Evolutionary conservation across 148 eudicot species (phyloP), one percentile per base, ranked within the genome.

Genomic region (Mesembryanthemum crystallinum): DNA sequence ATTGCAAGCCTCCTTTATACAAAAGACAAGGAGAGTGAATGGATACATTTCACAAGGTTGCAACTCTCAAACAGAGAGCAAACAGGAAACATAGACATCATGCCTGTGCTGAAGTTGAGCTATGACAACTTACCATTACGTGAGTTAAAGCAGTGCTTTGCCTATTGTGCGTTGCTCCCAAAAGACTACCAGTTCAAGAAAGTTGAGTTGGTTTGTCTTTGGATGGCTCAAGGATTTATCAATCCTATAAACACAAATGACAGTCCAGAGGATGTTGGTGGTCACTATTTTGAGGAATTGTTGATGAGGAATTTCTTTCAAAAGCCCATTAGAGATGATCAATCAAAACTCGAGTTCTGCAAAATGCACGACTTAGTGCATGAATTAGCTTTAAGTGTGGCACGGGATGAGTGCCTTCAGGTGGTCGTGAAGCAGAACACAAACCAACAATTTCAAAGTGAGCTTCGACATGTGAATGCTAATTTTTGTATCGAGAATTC

Each of bases 151-250:
- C 55, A 47, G 18, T 68, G 72, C 27, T 47, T 68, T 21, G 54
- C 72, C 0, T 68, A 68, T 47, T 68, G 72, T 43, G 43, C 72
- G 1, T 11, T 68, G 55, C 21, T 42, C n/a, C 54, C 54, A 1
- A 45, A 47, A 27, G 57, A 45, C 72, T 4, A 68, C 25, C 20
- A 14, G 55, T 29, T 42, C n/a, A 15, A 24, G 21, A 68, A 25
- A n/a, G 20, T 12, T 24, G 55, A 25, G 7, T 7, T 68, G 32
- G 37, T 45, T 68, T 23, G 18, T 14, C 72, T 42, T 23, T 68
- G 72, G 72, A 43, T 68, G 57, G 72, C 72, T 68, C 72, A 68
- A 43, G 57, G 72, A 13, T 68, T 43, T 17, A 43, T 68, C 13
- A 6, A 68, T 29, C 57, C 57, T 8, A 2, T 23, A 24, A 17